phyloP scores from a whole-genome alignment of 352 stramenopile species.

The Blastocystis sp. region DNA sequence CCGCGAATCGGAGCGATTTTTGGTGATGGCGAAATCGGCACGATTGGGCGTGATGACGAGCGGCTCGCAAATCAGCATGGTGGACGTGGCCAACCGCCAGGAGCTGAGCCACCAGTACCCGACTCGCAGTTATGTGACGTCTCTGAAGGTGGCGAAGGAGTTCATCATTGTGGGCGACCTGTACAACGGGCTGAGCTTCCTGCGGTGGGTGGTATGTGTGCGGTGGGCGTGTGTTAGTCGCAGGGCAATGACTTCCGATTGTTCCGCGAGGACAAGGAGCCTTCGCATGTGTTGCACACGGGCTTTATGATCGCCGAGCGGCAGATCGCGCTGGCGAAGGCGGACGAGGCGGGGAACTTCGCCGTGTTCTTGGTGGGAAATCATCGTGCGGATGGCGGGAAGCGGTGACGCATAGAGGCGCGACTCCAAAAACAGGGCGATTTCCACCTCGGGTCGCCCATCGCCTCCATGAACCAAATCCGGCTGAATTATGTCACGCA shows the following conservation, averaged over 20 bases:
- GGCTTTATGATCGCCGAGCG: constrained; percentile 1
- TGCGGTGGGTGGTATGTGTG: constrained; percentile 21
- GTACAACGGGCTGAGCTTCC: constrained; percentile 15
- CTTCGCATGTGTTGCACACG: constrained; percentile 17
- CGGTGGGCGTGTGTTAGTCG: not conserved
- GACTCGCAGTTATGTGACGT: constrained; percentile 50
- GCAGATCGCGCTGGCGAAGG: constrained; percentile 16
- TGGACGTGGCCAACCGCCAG: constrained; percentile 7
- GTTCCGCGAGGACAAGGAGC: constrained; percentile 6
- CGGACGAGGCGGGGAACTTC: constrained; percentile 32
- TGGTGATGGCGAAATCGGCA: constrained; percentile 29
- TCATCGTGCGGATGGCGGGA: not conserved
- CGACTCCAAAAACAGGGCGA: constrained; percentile 11
- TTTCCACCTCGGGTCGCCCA: constrained; percentile 35
- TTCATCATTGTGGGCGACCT: constrained; percentile 33
- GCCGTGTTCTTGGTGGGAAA: constrained; percentile 6
- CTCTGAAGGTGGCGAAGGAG: not conserved
- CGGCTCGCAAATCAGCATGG: constrained; percentile 20
- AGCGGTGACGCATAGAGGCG: not conserved
- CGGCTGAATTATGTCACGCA: not conserved
- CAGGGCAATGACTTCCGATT: constrained; percentile 18
- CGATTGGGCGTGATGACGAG: constrained; percentile 7
- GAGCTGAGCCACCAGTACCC: constrained; percentile 13
- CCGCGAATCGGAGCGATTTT: not conserved
- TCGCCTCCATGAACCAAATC: constrained; percentile 13